These are phyloP conservation scores for Jamesozyma rosinii DNA, from an alignment of 805 yeast genomes.

Conservation along the genomic window DNA sequence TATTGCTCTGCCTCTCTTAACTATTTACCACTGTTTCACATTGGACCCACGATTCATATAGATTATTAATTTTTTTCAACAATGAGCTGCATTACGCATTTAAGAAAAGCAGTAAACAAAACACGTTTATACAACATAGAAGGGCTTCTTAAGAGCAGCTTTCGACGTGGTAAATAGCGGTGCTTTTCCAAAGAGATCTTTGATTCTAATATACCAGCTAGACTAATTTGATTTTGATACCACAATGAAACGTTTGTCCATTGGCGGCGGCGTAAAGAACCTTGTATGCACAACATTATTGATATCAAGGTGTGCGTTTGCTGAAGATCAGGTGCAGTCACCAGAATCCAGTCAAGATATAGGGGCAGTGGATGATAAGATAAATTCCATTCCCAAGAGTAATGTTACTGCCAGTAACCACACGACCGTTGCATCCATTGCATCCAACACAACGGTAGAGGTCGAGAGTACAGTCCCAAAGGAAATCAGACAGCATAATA, in stretches of 20 bases:
- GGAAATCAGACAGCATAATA: neutral
- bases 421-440: neutral
- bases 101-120: neutral
- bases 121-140: no score
- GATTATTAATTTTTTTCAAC: no score
- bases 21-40: no score
- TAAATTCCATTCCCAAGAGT: neutral
- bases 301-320: neutral
- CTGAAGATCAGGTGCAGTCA: neutral
- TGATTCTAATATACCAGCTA: no score
- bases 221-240: neutral
- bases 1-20: no score
- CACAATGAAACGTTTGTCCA: neutral
- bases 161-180: no score
- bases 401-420: neutral
- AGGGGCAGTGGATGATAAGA: neutral
- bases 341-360: neutral
- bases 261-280: neutral
- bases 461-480: neutral
- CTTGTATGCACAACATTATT: neutral
- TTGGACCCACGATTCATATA: no score
- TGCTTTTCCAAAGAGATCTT: no score
- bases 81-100: neutral
- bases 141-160: no score
- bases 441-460: neutral